These are phyloP conservation scores for Pelargonium myrrhifolium DNA, from an alignment of 441 rosid species.

Conservation along the genomic window DNA sequence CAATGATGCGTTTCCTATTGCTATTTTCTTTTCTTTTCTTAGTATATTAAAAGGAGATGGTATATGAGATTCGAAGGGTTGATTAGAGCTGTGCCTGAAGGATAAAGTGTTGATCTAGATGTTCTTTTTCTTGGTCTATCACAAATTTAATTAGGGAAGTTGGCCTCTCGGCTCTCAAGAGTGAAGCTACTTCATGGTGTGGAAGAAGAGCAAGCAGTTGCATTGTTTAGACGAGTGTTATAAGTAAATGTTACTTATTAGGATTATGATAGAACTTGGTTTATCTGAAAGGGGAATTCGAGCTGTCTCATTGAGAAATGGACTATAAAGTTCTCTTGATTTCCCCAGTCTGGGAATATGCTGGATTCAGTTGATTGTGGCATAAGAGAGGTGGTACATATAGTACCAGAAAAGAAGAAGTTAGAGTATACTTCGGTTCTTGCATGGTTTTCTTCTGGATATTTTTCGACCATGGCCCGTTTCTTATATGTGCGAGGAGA, in stretches of 20 bases:
- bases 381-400: neutral
- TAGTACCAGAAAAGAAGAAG: slow-evolving; percentile 9
- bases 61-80: slow-evolving; percentile 3
- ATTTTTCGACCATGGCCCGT: neutral
- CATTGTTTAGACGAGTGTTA: neutral
- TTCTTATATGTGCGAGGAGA: slow-evolving; percentile 7
- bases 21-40: neutral
- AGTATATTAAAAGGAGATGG: slow-evolving; percentile 13
- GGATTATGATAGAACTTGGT: slow-evolving; percentile 9
- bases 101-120: slow-evolving; percentile 8
- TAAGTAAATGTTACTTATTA: neutral
- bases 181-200: neutral
- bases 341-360: slow-evolving; percentile 5
- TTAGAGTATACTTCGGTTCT: slow-evolving; percentile 11
- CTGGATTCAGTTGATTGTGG: slow-evolving; percentile 2
- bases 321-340: slow-evolving; percentile 5
- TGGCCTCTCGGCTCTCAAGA: slow-evolving; percentile 9
- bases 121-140: neutral
- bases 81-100: slow-evolving; percentile 11
- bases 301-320: slow-evolving; percentile 8
- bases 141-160: slow-evolving; percentile 13
- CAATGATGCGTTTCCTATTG: neutral
- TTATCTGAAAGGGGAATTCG: slow-evolving; percentile 12
- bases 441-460: slow-evolving; percentile 8
- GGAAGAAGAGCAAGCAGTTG: neutral